phyloP scores from a whole-genome alignment of 139 green algal species.

The Micractinium conductrix region DNA sequence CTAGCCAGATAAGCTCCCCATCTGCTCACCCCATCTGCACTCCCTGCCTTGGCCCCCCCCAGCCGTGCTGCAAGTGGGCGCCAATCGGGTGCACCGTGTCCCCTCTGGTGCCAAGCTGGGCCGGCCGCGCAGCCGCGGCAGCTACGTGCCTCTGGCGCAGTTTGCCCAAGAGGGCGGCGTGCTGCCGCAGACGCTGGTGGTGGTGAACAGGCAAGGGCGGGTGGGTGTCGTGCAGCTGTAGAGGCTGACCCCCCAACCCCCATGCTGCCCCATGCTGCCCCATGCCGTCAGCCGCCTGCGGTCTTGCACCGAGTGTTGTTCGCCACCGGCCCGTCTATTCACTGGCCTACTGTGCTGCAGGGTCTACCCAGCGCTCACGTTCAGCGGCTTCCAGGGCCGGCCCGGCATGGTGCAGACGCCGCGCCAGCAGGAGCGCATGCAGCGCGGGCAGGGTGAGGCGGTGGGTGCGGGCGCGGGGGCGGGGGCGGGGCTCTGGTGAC shows the following conservation, averaged over 20 bases:
- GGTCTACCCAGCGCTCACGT: too few relatives aligned
- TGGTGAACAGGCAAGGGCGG: slow-evolving; percentile 40
- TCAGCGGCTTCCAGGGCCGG: too few relatives aligned
- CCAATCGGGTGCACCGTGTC: slow-evolving; percentile 26
- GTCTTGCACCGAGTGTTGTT: neutral
- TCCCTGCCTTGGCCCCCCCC: neutral
- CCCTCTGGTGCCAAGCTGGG: slow-evolving; percentile 34
- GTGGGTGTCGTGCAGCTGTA: neutral
- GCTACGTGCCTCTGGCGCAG: slow-evolving; percentile 37
- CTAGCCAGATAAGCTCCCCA: too few relatives aligned
- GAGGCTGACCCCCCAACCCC: too few relatives aligned
- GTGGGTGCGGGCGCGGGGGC: neutral
- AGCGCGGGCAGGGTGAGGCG: neutral
- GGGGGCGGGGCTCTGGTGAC: too few relatives aligned
- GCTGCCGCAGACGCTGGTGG: slow-evolving; percentile 50
- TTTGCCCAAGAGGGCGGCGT: slow-evolving; percentile 34
- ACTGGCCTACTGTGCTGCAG: too few relatives aligned
- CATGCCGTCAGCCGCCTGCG: neutral
- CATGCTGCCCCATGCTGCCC: neutral
- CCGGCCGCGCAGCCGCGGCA: neutral
- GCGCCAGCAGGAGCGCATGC: slow-evolving; percentile 1
- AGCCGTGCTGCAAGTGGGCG: slow-evolving; percentile 8
- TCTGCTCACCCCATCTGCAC: neutral
- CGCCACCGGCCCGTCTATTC: neutral
- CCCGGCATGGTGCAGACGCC: neutral